phyloP scores from a whole-genome alignment of 352 stramenopile genomes.

The Phytopythium kandeliae region DNA sequence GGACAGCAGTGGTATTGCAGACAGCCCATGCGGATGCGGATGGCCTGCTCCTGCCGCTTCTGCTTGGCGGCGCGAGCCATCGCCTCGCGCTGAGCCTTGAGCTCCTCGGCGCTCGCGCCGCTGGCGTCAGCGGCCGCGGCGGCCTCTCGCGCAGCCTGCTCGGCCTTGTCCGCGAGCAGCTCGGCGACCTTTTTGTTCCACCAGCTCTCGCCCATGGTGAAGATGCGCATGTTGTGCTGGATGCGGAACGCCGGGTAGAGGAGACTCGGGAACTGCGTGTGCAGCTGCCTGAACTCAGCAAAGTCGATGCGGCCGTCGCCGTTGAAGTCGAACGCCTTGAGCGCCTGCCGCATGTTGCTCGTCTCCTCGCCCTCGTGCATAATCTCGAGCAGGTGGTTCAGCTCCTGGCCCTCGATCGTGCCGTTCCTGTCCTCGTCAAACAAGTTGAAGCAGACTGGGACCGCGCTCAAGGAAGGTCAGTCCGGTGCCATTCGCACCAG shows the following conservation, averaged over 20 bases:
- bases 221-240: slow-evolving; percentile 68
- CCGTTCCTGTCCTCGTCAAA: slow-evolving; percentile 70
- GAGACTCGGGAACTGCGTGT: slow-evolving; percentile 56
- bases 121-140: slow-evolving; percentile 18
- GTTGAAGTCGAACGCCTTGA: slow-evolving; percentile 65
- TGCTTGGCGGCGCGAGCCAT: slow-evolving; percentile 21
- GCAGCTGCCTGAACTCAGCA: slow-evolving; percentile 55
- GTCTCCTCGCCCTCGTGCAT: slow-evolving; percentile 54
- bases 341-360: slow-evolving; percentile 64
- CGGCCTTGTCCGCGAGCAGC: slow-evolving; percentile 34
- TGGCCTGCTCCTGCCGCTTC: slow-evolving; percentile 50
- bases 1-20: slow-evolving; percentile 63
- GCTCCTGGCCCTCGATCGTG: slow-evolving; percentile 61
- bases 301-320: slow-evolving; percentile 73
- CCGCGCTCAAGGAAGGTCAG: neutral
- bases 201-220: slow-evolving; percentile 58
- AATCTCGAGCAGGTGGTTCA: slow-evolving; percentile 61
- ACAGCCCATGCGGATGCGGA: slow-evolving; percentile 63
- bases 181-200: slow-evolving; percentile 59
- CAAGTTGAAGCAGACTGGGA: slow-evolving; percentile 70
- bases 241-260: slow-evolving; percentile 69
- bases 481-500: neutral
- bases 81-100: slow-evolving; percentile 23
- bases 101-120: slow-evolving; percentile 21
- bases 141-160: slow-evolving; percentile 29